These are phyloP conservation scores for Ophiostoma australiae DNA, from an alignment of 2,329 filamentous ascomycete species.

Conservation along the genomic window DNA sequence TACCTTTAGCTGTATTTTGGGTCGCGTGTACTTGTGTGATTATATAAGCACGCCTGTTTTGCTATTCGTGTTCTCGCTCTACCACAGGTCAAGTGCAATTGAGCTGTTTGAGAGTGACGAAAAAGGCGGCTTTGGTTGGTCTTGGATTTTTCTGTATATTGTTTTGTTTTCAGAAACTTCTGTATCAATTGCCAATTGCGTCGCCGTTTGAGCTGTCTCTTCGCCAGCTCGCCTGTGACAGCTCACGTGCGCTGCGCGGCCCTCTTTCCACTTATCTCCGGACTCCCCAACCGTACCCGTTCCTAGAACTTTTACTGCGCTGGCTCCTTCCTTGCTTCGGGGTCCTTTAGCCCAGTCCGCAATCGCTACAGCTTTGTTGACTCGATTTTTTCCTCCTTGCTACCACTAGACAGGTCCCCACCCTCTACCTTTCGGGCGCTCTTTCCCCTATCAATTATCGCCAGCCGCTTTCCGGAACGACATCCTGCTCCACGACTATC, in stretches of 20 bases:
- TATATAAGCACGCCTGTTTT: not conserved
- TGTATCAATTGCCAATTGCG: too few species aligned
- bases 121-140: too few species aligned
- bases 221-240: not conserved
- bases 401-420: not conserved
- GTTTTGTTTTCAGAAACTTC: too few species aligned
- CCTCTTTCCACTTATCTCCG: conserved; percentile 15
- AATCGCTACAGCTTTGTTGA: conserved; percentile 3
- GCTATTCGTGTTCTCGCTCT: too few species aligned
- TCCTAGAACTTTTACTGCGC: not conserved
- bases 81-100: not conserved
- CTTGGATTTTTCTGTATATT: too few species aligned
- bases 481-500: not conserved
- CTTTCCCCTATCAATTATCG: conserved; percentile 14
- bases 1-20: not conserved
- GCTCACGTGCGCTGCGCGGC: not conserved
- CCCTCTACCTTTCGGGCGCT: conserved; percentile 7
- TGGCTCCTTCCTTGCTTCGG: not conserved
- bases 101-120: not conserved
- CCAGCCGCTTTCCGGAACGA: conserved; percentile 14
- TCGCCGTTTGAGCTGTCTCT: not conserved
- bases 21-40: not conserved
- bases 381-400: not conserved
- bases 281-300: conserved; percentile 10
- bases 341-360: conserved; percentile 13